Evolutionary conservation across 306 rosid genomes (phyloP), one percentile per base, ranked within the genome.

Genomic region (Rosa multiflora): DNA sequence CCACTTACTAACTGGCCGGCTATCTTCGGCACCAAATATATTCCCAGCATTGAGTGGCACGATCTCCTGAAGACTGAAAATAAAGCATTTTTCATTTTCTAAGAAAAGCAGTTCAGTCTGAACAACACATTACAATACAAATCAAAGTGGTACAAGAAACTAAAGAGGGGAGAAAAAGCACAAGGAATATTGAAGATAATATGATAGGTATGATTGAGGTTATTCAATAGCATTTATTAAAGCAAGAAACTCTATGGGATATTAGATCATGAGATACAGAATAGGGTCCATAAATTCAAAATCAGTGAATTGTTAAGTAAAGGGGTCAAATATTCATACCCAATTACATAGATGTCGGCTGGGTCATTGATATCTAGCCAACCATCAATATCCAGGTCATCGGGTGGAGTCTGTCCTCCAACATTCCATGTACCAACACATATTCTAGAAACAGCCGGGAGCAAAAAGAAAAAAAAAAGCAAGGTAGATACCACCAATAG

Each of bases 11-110:
- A 88, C 91, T 40, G 97, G 97, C 59, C 95, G 89, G 72, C 76
- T 86, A 79, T 91, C 97, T 88, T 87, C 97, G 35, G 90, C 90
- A 8, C 91, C 98, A 86, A 94, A 88, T 79, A 94, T 87, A 81
- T 94, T 94, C 75, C 97, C 97, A 32, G 98, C 90, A 73, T 88
- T 94, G 73, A 94, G 87, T 42, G 98, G 97, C 67, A 94, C 98
- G 79, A 94, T 92, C 92, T 94, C 98, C 81, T 94, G 98, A 90
- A 94, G 88, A 75, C 98, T 94, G 91, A 78, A 83, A 80, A 71
- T 53, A 43, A 72, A 74, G 58, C 78, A 55, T 14, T 17, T 43
- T 78, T 83, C 82, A 82, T 75, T 37, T 51, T 29, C 58, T 35
- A 35, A 46, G 52, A 78, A 20, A 46, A 20, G 46, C 55, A 21